Evolutionary conservation across 2,329 filamentous ascomycete genomes (phyloP), one percentile per base, ranked within the genome.

Genomic region (Ophiostoma novo-ulmi): DNA sequence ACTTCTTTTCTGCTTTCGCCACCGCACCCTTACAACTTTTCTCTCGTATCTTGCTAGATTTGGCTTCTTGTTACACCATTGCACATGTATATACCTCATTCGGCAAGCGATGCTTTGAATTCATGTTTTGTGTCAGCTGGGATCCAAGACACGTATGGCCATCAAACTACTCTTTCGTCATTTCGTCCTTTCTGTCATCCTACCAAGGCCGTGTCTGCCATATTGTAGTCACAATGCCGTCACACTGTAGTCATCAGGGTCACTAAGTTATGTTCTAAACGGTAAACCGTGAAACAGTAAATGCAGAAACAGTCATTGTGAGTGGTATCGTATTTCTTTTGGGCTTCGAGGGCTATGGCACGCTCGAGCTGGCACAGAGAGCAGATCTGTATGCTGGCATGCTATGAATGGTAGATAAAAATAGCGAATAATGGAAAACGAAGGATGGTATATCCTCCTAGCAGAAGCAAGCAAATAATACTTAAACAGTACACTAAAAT

Each of bases 101-200:
- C 52, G 52, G 52, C 52, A 26, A 58, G 52, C 52, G 52, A 58
- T 58, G 11, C 10, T 31, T 26, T 26, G 10, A 58, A 38, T 66
- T 38, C 26, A 26, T 41, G 31, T 66, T n/a, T 35, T 64, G 61
- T 64, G 61, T 64, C 61, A 64, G 61, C 61, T 64, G 61, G 38
- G 31, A 38, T 26, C 61, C 61, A 38, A 64, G 31, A 64, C 61
- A 38, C 52, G 8, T 22, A 22, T 58, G 52, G 52, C 22, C 22
- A 58, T 58, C 52, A 58, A 58, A 58, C n/a, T 10, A 58, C 52
- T 66, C 36, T 41, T 38, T 38, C 64, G 64, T 39, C 64, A 39
- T 66, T n/a, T 31, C 31, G 31, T 31, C 31, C 31, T 31, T 31
- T 31, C 31, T 31, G 31, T 0, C 31, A 31, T 31, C 31, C 31